Base-by-base conservation (phyloP, 169 alveolate species). In the Eimeria acervulina region DNA sequence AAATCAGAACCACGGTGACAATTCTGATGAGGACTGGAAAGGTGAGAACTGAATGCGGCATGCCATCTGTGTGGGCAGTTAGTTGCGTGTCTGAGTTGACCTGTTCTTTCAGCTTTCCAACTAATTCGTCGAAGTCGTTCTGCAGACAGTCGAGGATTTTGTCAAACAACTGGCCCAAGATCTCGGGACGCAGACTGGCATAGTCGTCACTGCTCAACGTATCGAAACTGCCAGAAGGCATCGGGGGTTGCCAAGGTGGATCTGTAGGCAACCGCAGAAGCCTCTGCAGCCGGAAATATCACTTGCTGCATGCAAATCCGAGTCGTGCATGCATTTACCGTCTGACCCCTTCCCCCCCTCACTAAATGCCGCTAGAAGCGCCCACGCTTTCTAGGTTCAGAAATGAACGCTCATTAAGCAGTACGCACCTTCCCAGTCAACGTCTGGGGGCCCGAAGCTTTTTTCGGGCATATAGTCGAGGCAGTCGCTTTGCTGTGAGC, bases 81-180 rank as follows among this genome's bases (percentile, higher is more conserved):
- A 23, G 78, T 40, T 0, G 78, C 2, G 81, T 13, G 28, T 47
- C 63, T 83, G 23, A 26, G 12, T 74, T 52, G 28, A 92, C 95
- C 95, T 92, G 95, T 38, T 81, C 90, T 38, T 92, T 76, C 52
- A 92, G 85, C 84, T 80, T 92, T 21, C 84, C 95, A n/a, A 92
- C 72, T 28, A 92, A 63, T n/a, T 92, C 95, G 26, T 78, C 89
- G 28, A 92, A 80, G 52, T 92, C 95, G 26, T 55, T 59, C 63
- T 92, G 95, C n/a, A 92, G 91, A 31, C 74, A 92, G 55, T 92
- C 95, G 74, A 92, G 42, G 17, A 92, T 66, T 23, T 28, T 63
- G 84, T 92, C 95, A 78, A 92, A 92, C 81, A 92, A 51, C 72
- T 92, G 95, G n/a, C 95, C 92, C 38, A 92, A 40, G 40, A 92